phyloP scores from a whole-genome alignment of 164 flowering plant genomes.

The Cinnamomum micranthum region DNA sequence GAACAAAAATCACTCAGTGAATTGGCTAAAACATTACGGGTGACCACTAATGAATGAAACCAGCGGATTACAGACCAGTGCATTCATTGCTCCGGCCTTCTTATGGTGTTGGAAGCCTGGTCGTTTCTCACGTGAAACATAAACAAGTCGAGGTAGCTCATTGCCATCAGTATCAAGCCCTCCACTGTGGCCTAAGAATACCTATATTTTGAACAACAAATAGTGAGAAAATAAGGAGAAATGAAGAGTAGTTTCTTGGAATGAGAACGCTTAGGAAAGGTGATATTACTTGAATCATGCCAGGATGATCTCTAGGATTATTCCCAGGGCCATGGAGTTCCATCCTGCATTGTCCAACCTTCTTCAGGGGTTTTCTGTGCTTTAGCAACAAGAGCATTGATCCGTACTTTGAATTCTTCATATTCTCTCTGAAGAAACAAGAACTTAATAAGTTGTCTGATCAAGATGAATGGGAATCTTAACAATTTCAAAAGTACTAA shows the following conservation, averaged over 20 bases:
- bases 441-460: neutral
- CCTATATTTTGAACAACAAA: conserved; percentile 38
- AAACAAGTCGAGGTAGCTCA: conserved; percentile 91
- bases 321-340: conserved; percentile 96
- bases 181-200: conserved; percentile 95
- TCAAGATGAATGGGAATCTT: too few relatives aligned
- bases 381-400: conserved; percentile 89
- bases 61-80: conserved; percentile 57
- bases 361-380: conserved; percentile 95
- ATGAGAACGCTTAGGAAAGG: neutral
- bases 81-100: conserved; percentile 99
- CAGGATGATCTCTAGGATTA: conserved; percentile 96
- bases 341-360: conserved; percentile 99
- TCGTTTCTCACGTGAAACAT: conserved; percentile 98
- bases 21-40: too few relatives aligned
- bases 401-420: conserved; percentile 90
- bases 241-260: neutral
- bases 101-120: conserved; percentile 99
- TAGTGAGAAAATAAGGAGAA: conserved; percentile 3
- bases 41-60: neutral
- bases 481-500: too few relatives aligned
- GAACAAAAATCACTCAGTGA: neutral
- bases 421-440: conserved; percentile 71
- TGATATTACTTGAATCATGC: conserved; percentile 89
- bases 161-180: conserved; percentile 96